Evolutionary conservation across 129 eudicot species (phyloP).

Genomic region (Artemisia argyi): DNA sequence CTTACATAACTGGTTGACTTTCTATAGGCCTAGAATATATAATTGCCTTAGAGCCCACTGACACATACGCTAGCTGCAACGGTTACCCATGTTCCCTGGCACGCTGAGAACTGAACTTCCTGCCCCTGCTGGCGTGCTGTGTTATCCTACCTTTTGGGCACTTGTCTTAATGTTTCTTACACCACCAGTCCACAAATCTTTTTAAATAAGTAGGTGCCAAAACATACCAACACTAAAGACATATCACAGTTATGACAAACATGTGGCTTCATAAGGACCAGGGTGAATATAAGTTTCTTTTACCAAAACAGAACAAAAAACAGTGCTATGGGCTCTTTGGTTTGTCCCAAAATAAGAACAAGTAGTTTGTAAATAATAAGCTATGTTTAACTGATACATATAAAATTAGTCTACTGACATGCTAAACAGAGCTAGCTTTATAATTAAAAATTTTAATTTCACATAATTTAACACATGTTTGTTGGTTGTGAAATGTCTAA

Average conservation of each 20-base stretch:
- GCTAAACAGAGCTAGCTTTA: not conserved
- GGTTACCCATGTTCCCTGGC: not conserved
- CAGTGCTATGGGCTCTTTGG: not conserved
- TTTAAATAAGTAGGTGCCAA: not conserved
- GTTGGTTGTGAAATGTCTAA: slow-evolving; percentile 5
- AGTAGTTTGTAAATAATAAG: not conserved
- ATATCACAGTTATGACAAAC: no score
- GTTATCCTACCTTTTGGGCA: not conserved
- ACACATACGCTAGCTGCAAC: not conserved
- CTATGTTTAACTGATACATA: not conserved
- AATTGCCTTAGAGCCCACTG: not conserved
- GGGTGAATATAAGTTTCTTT: no score
- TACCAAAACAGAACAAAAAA: no score
- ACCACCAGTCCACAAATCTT: not conserved
- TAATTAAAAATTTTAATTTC: not conserved
- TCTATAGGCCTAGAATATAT: not conserved
- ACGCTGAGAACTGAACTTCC: not conserved
- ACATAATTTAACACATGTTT: slow-evolving; percentile 5
- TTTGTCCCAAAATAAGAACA: not conserved
- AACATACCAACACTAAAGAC: not conserved
- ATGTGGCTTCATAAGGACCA: no score
- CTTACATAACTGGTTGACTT: not conserved
- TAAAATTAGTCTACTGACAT: not conserved
- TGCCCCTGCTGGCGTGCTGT: not conserved
- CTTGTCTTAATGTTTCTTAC: not conserved